Percentiles rank a stretch among this genome's conserved stretches.
Evolutionary conservation across 805 yeast species (phyloP).

Genomic region (Pichia kluyveri): DNA sequence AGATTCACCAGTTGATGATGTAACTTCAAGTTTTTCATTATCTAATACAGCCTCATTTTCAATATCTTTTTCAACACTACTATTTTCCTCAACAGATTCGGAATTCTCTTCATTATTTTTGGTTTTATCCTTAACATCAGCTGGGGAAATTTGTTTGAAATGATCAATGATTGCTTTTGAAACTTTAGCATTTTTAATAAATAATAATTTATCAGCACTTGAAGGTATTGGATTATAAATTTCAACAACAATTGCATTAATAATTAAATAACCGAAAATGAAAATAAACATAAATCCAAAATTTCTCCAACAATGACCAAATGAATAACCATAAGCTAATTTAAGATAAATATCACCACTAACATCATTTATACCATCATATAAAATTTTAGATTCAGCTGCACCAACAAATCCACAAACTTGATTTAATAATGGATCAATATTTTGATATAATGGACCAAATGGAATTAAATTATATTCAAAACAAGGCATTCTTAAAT

Average conservation of each 20-base stretch:
- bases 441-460: constrained; percentile 43
- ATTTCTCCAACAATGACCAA: constrained; percentile 70
- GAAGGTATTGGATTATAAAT: constrained; percentile 21
- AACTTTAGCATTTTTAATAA: constrained; percentile 20
- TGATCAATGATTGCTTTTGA: constrained; percentile 20
- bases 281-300: constrained; percentile 45
- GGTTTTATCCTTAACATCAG: constrained; percentile 1
- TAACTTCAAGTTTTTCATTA: constrained; percentile 25
- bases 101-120: background rate
- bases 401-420: constrained; percentile 50
- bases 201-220: constrained; percentile 27
- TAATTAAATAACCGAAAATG: constrained; percentile 30
- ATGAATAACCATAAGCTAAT: constrained; percentile 40
- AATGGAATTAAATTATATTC: constrained; percentile 35
- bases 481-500: constrained; percentile 43
- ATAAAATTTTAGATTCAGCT: constrained; percentile 15
- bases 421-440: constrained; percentile 27
- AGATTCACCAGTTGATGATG: constrained; percentile 12
- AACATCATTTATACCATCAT: constrained; percentile 29
- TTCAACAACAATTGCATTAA: constrained; percentile 25
- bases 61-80: background rate
- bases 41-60: constrained; percentile 2
- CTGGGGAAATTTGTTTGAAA: constrained; percentile 3
- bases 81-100: too few species aligned
- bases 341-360: constrained; percentile 42